Evolutionary conservation across 345 rosid genomes (phyloP).

Genomic region (Boechera divaricarpa): DNA sequence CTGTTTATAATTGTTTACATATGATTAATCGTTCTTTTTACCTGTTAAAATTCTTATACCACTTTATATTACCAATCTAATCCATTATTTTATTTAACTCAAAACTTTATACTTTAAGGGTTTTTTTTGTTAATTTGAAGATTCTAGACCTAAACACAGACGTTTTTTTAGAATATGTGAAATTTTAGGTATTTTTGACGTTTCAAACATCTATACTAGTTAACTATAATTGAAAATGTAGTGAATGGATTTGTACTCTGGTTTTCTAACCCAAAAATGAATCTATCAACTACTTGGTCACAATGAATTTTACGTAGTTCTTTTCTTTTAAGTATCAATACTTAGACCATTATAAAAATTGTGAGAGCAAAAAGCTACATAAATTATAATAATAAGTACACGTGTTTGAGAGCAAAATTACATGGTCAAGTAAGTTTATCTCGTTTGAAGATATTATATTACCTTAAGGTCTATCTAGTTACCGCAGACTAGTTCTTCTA

Average conservation of each 20-base stretch:
- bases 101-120: neutral
- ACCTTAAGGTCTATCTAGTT: neutral
- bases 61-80: too few relatives aligned
- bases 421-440: conserved; percentile 18
- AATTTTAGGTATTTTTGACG: neutral
- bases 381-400: neutral
- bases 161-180: neutral
- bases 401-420: conserved; percentile 23
- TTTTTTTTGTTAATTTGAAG: neutral
- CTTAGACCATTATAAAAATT: neutral
- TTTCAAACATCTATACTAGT: neutral
- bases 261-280: neutral
- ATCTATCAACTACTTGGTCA: neutral
- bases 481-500: neutral
- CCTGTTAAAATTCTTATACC: too few relatives aligned
- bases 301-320: neutral
- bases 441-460: neutral
- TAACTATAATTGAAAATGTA: neutral
- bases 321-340: neutral
- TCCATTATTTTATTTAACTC: neutral
- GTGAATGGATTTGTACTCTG: neutral
- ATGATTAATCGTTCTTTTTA: too few relatives aligned
- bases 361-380: neutral
- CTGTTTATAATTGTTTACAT: too few relatives aligned
- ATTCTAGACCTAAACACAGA: neutral